phyloP scores from a whole-genome alignment of 441 rosid genomes.

The Gossypium lobatum region DNA sequence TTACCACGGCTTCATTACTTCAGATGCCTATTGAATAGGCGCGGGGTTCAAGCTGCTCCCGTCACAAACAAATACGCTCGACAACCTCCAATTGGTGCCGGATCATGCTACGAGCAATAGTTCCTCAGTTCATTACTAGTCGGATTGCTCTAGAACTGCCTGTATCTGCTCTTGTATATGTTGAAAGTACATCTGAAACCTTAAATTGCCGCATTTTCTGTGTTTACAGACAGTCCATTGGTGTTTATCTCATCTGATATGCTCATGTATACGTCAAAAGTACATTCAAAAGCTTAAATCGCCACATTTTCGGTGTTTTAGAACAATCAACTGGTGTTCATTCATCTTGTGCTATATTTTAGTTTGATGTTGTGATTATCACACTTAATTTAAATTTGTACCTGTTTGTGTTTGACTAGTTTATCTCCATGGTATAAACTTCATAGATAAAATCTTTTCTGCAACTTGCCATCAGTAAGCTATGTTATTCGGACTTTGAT shows the following conservation, averaged over 20 bases:
- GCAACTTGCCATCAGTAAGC: too few species aligned
- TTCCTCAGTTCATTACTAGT: not conserved
- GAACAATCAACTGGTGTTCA: not conserved
- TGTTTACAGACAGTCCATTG: not conserved
- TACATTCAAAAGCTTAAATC: not conserved
- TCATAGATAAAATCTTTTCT: too few species aligned
- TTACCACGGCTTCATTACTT: slow-evolving; percentile 74
- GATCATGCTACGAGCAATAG: slow-evolving; percentile 79
- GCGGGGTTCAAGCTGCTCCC: slow-evolving; percentile 84
- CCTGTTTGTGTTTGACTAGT: too few species aligned
- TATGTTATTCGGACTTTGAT: too few species aligned
- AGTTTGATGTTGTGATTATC: not conserved
- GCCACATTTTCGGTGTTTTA: not conserved
- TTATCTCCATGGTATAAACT: too few species aligned
- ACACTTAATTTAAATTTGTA: too few species aligned
- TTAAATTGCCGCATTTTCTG: not conserved
- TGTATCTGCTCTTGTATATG: not conserved
- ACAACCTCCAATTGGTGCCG: slow-evolving; percentile 66
- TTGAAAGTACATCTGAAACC: not conserved
- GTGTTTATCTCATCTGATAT: not conserved
- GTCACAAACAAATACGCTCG: slow-evolving; percentile 54
- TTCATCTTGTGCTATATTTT: not conserved
- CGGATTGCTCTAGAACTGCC: slow-evolving; percentile 4
- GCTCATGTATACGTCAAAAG: not conserved
- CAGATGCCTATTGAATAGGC: slow-evolving; percentile 75